phyloP scores from a whole-genome alignment of 805 yeast genomes.

The Scheffersomyces ergatensis region DNA sequence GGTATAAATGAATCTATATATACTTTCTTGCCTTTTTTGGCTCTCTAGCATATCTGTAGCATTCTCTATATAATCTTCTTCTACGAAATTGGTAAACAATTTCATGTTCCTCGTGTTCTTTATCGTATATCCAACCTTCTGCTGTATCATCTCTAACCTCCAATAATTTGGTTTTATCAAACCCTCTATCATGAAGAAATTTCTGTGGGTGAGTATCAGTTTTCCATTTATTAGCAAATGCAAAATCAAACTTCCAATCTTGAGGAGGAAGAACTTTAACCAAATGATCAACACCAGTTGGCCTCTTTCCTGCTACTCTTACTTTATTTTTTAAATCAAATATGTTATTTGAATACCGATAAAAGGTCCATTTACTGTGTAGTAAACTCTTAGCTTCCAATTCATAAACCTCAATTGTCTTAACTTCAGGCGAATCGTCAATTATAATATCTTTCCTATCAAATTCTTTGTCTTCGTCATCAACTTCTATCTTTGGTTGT shows the following conservation, averaged over 20 bases:
- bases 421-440: slow-evolving; percentile 62
- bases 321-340: slow-evolving; percentile 51
- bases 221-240: slow-evolving; percentile 57
- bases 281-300: slow-evolving; percentile 60
- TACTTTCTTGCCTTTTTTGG: neutral
- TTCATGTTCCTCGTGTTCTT: slow-evolving; percentile 20
- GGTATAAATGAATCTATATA: neutral
- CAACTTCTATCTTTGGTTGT: slow-evolving; percentile 20
- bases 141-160: slow-evolving; percentile 25
- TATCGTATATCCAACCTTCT: slow-evolving; percentile 54
- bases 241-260: slow-evolving; percentile 68
- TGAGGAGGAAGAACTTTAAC: slow-evolving; percentile 62
- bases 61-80: slow-evolving; percentile 53
- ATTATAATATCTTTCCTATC: slow-evolving; percentile 56
- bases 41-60: slow-evolving; percentile 39
- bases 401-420: slow-evolving; percentile 75
- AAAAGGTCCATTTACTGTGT: slow-evolving; percentile 60
- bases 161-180: slow-evolving; percentile 13
- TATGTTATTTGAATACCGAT: slow-evolving; percentile 51
- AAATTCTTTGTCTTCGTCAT: slow-evolving; percentile 12
- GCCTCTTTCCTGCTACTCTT: slow-evolving; percentile 47
- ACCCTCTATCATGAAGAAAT: slow-evolving; percentile 53
- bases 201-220: slow-evolving; percentile 51
- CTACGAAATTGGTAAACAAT: slow-evolving; percentile 51
- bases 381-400: slow-evolving; percentile 64